Evolutionary conservation across 192 early-diverging fungal species (phyloP), one percentile per base, ranked within the genome.

Genomic region (Coemansia sp.): DNA sequence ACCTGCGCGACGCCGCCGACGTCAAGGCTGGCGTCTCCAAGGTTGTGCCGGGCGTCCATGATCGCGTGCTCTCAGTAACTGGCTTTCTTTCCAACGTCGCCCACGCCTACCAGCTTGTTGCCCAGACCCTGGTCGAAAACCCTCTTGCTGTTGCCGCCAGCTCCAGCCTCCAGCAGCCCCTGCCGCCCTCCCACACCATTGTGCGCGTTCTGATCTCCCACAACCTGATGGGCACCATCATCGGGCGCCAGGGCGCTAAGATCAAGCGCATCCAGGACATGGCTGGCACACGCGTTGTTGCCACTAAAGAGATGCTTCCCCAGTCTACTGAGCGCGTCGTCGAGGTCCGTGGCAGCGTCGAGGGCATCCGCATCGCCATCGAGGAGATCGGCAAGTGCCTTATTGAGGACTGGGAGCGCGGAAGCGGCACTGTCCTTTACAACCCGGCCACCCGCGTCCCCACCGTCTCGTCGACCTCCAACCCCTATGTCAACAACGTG

Each of bases 261-360:
- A 98, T 99, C 78, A 97, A 95, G 85, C 92, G 95, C 71, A 93
- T 99, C 60, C 96, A 98, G 84, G 92, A 96, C 49, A 77, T 86
- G 16, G 94, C 94, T n/a, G 88, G 90, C 39, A 92, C 92, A 11
- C 89, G 91, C 41, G 88, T 98, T 81, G 89, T 88, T 34, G 92
- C 96, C 7, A 88, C 91, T 62, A 95, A 97, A 77, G 93, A 96
- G 65, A 91, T 94, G 84, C 83, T 99, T 26, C 95, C 95, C 33
- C 91, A 94, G 73, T 92, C 89, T 15, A 98, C 95, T 18, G 97
- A 99, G 83, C 92, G 97, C 56, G 85, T 95, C 41, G 88, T 98
- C 15, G 93, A 92, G 63, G 85, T 99, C 45, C 84, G 91, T 62
- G 97, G 97, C 66, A 87, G 87, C 33, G 84, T 91, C 34, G 93